These are phyloP conservation scores for Cyberlindnera bimundalis DNA, from an alignment of 805 yeast genomes.

Conservation along the genomic window DNA sequence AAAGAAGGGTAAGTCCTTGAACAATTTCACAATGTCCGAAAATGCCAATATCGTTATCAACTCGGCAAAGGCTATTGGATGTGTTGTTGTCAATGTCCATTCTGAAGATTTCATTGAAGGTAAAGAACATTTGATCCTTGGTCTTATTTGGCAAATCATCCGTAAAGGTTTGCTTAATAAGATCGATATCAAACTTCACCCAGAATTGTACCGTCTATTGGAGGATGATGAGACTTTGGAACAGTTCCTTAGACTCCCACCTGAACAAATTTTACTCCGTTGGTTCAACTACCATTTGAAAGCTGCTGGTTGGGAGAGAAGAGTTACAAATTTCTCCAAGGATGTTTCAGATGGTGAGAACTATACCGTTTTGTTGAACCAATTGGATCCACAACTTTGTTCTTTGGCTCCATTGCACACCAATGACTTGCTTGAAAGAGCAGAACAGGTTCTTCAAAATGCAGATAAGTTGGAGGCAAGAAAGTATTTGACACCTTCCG, in stretches of 20 bases:
- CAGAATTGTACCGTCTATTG: constrained; percentile 89
- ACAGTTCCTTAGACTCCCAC: constrained; percentile 93
- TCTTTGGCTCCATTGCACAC: constrained; percentile 82
- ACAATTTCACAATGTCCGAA: constrained; percentile 93
- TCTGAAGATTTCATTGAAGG: constrained; percentile 95
- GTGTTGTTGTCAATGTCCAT: constrained; percentile 96
- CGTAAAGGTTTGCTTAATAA: constrained; percentile 93
- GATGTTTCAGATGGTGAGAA: constrained; percentile 95
- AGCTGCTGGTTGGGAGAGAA: constrained; percentile 85
- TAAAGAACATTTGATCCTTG: constrained; percentile 85
- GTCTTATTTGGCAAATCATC: constrained; percentile 95
- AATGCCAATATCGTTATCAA: constrained; percentile 97
- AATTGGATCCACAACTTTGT: constrained; percentile 80
- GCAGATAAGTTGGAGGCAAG: constrained; percentile 92
- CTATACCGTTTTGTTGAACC: constrained; percentile 85
- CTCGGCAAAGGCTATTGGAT: constrained; percentile 98
- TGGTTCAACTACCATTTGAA: constrained; percentile 97
- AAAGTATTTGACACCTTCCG: constrained; percentile 89
- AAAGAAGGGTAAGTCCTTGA: constrained; percentile 72
- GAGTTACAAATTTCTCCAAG: constrained; percentile 79
- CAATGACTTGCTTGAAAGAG: constrained; percentile 69
- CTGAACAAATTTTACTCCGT: constrained; percentile 92
- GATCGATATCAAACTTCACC: constrained; percentile 94
- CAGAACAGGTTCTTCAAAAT: constrained; percentile 78
- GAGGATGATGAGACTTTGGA: constrained; percentile 97